Conservation (phyloP, 768 basidiomycete genomes). For the Termitomyces sp. region DNA sequence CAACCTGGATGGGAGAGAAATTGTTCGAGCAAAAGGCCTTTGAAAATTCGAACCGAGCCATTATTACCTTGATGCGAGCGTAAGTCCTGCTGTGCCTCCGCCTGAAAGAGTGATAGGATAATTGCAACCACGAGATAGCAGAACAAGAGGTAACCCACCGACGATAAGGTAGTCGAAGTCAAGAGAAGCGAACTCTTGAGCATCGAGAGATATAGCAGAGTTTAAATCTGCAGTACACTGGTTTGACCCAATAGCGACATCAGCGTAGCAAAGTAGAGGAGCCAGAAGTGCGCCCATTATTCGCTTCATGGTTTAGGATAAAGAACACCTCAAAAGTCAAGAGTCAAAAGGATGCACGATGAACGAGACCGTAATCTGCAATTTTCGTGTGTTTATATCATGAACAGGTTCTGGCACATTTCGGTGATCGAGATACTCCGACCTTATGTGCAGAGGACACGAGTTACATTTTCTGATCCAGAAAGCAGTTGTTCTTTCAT, state of each 20-base stretch:
- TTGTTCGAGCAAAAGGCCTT: not conserved
- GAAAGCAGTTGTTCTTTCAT: no score
- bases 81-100: not conserved
- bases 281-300: not conserved
- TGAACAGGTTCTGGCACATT: no score
- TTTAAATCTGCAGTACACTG: not conserved
- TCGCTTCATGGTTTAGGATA: no score
- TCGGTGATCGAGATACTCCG: no score
- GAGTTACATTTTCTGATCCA: no score
- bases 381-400: no score
- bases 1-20: not conserved
- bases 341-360: no score
- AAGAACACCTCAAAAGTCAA: no score
- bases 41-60: not conserved
- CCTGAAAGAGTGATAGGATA: not conserved
- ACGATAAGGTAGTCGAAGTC: not conserved
- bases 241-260: not conserved
- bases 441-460: no score
- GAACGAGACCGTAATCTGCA: no score
- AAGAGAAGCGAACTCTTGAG: not conserved
- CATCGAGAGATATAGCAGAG: not conserved
- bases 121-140: not conserved
- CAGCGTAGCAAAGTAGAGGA: not conserved
- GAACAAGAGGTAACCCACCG: not conserved
- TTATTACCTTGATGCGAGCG: not conserved